These are phyloP conservation scores for Hygrophorus russula DNA, from an alignment of 768 basidiomycete genomes.

Conservation along the genomic window DNA sequence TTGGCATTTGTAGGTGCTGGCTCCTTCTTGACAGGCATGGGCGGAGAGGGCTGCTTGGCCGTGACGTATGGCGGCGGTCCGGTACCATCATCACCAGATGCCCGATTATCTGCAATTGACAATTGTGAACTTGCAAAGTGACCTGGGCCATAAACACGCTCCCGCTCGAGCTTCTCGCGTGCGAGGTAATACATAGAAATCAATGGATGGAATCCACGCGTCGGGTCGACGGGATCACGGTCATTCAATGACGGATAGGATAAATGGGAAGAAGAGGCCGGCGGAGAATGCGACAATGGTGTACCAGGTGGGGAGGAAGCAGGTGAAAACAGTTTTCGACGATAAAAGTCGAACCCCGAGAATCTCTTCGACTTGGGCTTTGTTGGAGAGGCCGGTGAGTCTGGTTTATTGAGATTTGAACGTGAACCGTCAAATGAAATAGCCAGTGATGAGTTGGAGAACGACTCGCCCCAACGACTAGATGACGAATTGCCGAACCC, in stretches of 20 bases:
- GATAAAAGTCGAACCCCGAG: constrained; percentile 90
- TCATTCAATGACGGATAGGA: constrained; percentile 36
- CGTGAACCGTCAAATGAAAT: constrained; percentile 43
- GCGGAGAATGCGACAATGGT: constrained; percentile 41
- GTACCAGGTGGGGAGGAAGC: constrained; percentile 33
- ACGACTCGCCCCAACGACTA: constrained; percentile 39
- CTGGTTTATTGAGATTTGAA: constrained; percentile 26
- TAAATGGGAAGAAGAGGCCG: constrained; percentile 46
- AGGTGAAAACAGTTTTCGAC: constrained; percentile 76
- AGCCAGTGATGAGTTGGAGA: constrained; percentile 62
- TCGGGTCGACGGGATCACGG: constrained; percentile 65
- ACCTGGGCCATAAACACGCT: constrained; percentile 86
- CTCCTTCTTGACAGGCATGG: constrained; percentile 19
- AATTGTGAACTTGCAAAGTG: constrained; percentile 91
- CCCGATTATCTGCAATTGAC: constrained; percentile 30
- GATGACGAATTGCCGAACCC: constrained; percentile 17
- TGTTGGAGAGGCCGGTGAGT: constrained; percentile 21
- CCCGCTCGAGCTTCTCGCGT: constrained; percentile 90
- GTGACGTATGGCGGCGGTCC: constrained; percentile 10
- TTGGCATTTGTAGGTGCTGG: constrained; percentile 18
- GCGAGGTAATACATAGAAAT: constrained; percentile 96
- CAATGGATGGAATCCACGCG: constrained; percentile 86
- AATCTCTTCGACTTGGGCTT: constrained; percentile 75
- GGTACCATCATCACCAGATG: constrained; percentile 9
- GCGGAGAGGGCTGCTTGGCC: constrained; percentile 9